Base-by-base conservation (phyloP, 1,139 yeast species). In the Oligophagozyma castellii region DNA sequence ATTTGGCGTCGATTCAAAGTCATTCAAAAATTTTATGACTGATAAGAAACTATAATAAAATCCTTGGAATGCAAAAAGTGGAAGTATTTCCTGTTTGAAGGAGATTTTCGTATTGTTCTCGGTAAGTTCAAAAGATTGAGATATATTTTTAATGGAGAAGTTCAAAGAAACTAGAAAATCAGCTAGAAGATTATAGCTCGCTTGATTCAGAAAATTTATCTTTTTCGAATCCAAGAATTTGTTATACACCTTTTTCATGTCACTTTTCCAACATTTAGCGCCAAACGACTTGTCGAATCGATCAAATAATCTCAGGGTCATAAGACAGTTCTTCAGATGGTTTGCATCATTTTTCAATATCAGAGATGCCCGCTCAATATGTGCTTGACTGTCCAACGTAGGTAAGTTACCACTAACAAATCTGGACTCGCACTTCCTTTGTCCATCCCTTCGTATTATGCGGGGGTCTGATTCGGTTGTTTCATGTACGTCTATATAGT, bases 1-100 rank as follows among this genome's bases (percentile, higher is more conserved):
- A 29, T 51, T 51, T 12, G 55, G 55, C 6, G 50, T 48, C n/a
- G 34, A 29, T 33, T 58, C 62, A 37, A 56, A 56, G 24, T 54
- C 51, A 23, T 53, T 36, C 1, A 56, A 35, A 28, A 56, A 56
- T 35, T 57, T 56, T 2, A 57, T 42, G 21, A 56, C 40, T 24
- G 48, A 45, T 22, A 58, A 37, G 31, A 56, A 56, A 35, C 55
- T 55, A 37, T 51, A 56, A 29, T 52, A 52, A 21, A 49, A 41
- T 10, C 54, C 55, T 30, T 56, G 59, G 8, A 49, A 37, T 27
- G 46, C 50, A 23, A 55, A 44, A 13, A 58, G 43, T 5, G 55
- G 45, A 10, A 34, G 31, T 6, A 30, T 34, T 27, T 49, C 43
- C n/a, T 48, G 30, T 13, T 40, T 37, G 11, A 39, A 39, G 20